Conservation (phyloP, 2,329 filamentous ascomycete species). For the Pseudogymnoascus sp. region DNA sequence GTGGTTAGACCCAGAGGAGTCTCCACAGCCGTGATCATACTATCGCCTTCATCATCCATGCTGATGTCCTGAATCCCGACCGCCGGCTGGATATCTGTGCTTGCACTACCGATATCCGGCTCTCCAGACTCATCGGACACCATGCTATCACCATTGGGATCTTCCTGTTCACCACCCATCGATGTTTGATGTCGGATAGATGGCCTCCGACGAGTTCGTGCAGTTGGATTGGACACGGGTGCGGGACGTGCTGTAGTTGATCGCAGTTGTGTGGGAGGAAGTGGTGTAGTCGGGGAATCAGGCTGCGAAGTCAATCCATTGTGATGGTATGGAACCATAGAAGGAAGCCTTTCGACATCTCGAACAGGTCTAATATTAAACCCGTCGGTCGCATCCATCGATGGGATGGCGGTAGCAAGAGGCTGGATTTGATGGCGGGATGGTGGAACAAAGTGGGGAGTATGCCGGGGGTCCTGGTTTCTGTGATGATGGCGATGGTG, state of each 20-base stretch:
- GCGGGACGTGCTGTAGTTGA: slow-evolving; percentile 48
- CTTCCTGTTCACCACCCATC: slow-evolving; percentile 76
- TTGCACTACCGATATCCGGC: slow-evolving; percentile 63
- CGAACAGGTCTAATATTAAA: slow-evolving; percentile 71
- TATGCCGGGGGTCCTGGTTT: slow-evolving; percentile 41
- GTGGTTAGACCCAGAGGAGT: slow-evolving; percentile 67
- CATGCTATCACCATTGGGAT: slow-evolving; percentile 75
- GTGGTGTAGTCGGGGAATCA: slow-evolving; percentile 79
- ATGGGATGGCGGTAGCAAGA: slow-evolving; percentile 56
- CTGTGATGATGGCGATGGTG: slow-evolving; percentile 45
- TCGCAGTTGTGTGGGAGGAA: slow-evolving; percentile 55
- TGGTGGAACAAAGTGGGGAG: slow-evolving; percentile 38
- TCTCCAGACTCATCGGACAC: slow-evolving; percentile 70
- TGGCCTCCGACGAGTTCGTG: slow-evolving; percentile 59
- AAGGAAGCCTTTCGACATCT: slow-evolving; percentile 73
- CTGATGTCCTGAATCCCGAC: slow-evolving; percentile 78
- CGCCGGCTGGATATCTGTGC: slow-evolving; percentile 67
- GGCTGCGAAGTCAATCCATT: slow-evolving; percentile 75
- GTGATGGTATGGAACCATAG: slow-evolving; percentile 65
- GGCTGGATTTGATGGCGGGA: slow-evolving; percentile 53
- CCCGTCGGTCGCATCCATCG: slow-evolving; percentile 60
- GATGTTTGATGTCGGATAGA: slow-evolving; percentile 87
- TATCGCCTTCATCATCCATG: slow-evolving; percentile 66
- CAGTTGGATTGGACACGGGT: slow-evolving; percentile 43
- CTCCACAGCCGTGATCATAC: slow-evolving; percentile 63